Evolutionary conservation across 129 eudicot genomes (phyloP), one percentile per base, ranked within the genome.

Genomic region (Helichrysum umbraculigerum): DNA sequence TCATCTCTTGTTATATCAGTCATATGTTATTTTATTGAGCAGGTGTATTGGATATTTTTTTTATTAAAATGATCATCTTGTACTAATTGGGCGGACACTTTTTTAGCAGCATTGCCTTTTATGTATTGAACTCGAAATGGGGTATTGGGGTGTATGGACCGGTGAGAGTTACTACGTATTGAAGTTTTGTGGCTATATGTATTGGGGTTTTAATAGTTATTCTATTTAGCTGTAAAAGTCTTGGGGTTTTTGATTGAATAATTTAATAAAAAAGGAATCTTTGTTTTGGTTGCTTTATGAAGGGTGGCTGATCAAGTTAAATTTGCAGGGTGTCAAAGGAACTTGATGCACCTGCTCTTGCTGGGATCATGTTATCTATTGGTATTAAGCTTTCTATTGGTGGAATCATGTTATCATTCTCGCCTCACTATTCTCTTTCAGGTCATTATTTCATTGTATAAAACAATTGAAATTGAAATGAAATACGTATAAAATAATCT

Each of bases 291-390:
- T 78, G 60, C 35, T 70, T 70, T 21, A 60, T 59, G 66, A 33
- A 54, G 5, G 28, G 16, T 83, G 32, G 4, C 50, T 62, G 68
- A 78, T 58, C 3, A 58, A 79, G 62, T n/a, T 20, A 60, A 8
- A 37, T 57, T 42, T 89, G 82, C 93, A 91, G 99, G 99, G 99
- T 95, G 72, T 89, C 99, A 10, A 88, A 89, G 81, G 99, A 91
- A 75, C 68, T 91, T 68, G 91, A 95, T 71, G 99, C 99, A 68
- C 99, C 97, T 68, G 97, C 96, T 64, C 96, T 95, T 29, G 99
- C 96, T 81, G 99, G 99, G 33, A 95, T 95, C 75, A 95, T 95
- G 97, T 78, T 95, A 57, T 95, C 99, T 0, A 95, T 95, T 68
- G 99, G 99, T 9, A 91, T 95, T 63, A 89, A 83, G 81, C 92